Evolutionary conservation across 495 filamentous ascomycete species (phyloP), one percentile per base, ranked within the genome.

Genomic region (Talaromyces borbonicus): DNA sequence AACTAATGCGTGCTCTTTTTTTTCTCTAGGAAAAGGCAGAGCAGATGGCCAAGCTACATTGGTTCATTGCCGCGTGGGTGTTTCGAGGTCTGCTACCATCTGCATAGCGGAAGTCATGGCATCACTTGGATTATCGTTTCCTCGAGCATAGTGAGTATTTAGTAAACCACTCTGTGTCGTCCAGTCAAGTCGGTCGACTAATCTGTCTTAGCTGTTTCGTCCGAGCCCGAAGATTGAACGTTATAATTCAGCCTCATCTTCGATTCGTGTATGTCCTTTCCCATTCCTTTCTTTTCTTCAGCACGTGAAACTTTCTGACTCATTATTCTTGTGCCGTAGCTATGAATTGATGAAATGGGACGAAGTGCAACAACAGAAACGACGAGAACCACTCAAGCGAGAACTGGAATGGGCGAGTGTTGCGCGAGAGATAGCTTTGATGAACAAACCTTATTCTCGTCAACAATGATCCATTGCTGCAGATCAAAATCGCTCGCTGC

Each of bases 61-160:
- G 36, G 92, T 98, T 20, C 92, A 98, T 61, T 98, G 92, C 60
- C 82, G 93, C 9, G 92, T 98, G 33, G 92, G 92, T 38, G 92
- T 98, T 48, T 95, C 89, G 15, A 75, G 92, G 48, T 90, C 85
- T 39, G 92, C 92, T 16, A 98, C 92, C 6, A 95, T 98, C 58
- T 97, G 92, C 66, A 97, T 98, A 56, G 92, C 92, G 25, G 90
- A 96, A 63, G 90, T 97, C 16, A 98, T 98, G 92, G 76, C 81
- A 9, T 69, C 80, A 5, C 58, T 83, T 23, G 69, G 77, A 22
- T 67, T 96, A 38, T 92, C 87, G 3, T 95, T 96, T 57, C 87
- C 92, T 12, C 74, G 86, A 36, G 92, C 92, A 37, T 98, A 98
- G 77, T 81, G 62, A 56, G 78, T 74, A 30, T 42, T 22, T 41